Percentiles rank a stretch among this genome's conserved stretches.
Conservation (phyloP, 2,329 filamentous ascomycete species). For the Sporothrix schenckii region DNA sequence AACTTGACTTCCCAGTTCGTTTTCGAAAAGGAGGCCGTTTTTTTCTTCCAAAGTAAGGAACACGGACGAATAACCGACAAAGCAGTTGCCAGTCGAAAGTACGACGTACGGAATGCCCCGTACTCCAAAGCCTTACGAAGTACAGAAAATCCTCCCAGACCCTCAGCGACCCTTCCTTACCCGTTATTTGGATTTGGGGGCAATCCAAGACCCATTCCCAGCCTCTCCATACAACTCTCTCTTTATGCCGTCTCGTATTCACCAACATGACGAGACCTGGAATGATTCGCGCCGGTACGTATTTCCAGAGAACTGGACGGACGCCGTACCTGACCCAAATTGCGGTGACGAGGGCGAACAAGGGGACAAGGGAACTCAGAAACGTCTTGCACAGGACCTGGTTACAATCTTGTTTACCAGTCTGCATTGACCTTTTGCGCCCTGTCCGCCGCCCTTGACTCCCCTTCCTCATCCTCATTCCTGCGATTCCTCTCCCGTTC, state of each 20-base stretch:
- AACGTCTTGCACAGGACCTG: background rate
- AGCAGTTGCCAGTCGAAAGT: background rate
- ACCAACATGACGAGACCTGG: conserved; percentile 60
- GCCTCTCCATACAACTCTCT: conserved; percentile 24
- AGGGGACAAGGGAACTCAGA: conserved; percentile 17
- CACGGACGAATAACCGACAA: background rate
- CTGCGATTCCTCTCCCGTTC: conserved; percentile 34
- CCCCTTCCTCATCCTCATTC: conserved; percentile 33
- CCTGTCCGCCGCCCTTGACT: conserved; percentile 22
- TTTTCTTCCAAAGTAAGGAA: background rate
- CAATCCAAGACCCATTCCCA: conserved; percentile 24
- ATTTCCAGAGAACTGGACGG: conserved; percentile 9
- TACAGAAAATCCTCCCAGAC: conserved; percentile 15
- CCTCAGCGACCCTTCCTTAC: conserved; percentile 19
- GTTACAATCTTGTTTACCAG: conserved; percentile 28
- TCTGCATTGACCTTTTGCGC: conserved; percentile 14
- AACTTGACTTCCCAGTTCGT: conserved; percentile 6
- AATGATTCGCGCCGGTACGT: conserved; percentile 64
- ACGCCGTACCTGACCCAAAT: conserved; percentile 24
- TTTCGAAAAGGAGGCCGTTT: conserved; percentile 24
- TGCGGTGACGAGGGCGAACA: conserved; percentile 4
- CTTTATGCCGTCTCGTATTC: conserved; percentile 42
- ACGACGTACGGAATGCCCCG: too few relatives aligned
- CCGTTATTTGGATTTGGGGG: conserved; percentile 30
- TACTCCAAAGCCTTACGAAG: conserved; percentile 5